phyloP scores from a whole-genome alignment of 768 basidiomycete species.

The Cyclocybe aegerita region DNA sequence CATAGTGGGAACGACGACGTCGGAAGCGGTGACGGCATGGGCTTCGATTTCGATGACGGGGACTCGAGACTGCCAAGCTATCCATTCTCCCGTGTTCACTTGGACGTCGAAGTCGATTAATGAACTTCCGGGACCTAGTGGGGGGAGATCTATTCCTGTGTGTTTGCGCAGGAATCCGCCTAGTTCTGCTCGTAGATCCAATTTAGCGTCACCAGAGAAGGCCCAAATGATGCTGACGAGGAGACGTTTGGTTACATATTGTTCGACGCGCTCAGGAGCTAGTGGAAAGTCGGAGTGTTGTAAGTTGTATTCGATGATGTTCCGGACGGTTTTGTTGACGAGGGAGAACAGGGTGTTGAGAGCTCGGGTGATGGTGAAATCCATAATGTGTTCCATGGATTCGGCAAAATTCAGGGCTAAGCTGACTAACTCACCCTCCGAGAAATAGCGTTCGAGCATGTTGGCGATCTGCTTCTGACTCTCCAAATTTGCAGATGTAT shows the following conservation, averaged over 20 bases:
- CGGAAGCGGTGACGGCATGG: conserved; percentile 92
- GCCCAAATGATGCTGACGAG: conserved; percentile 96
- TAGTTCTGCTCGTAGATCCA: conserved; percentile 85
- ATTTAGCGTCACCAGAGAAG: conserved; percentile 93
- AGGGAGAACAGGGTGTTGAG: conserved; percentile 96
- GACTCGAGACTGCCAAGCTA: conserved; percentile 87
- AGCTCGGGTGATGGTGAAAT: conserved; percentile 89
- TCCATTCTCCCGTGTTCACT: conserved; percentile 83
- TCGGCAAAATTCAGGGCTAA: conserved; percentile 78
- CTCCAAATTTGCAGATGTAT: conserved; percentile 62
- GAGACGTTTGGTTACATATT: conserved; percentile 87
- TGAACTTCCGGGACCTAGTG: conserved; percentile 70
- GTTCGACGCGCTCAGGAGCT: conserved; percentile 77
- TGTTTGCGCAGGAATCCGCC: conserved; percentile 84
- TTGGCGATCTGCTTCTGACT: conserved; percentile 76
- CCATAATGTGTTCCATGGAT: conserved; percentile 97
- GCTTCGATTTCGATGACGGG: conserved; percentile 97
- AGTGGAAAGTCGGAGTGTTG: conserved; percentile 97
- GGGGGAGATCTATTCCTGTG: conserved; percentile 88
- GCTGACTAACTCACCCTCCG: conserved; percentile 76
- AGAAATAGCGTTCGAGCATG: conserved; percentile 82
- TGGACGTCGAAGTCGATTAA: conserved; percentile 96
- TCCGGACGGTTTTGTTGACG: conserved; percentile 93
- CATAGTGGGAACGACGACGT: conserved; percentile 97
- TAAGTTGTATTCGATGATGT: conserved; percentile 90